phyloP scores from a whole-genome alignment of 805 yeast genomes.

The Nakazawaea ambrosiae region DNA sequence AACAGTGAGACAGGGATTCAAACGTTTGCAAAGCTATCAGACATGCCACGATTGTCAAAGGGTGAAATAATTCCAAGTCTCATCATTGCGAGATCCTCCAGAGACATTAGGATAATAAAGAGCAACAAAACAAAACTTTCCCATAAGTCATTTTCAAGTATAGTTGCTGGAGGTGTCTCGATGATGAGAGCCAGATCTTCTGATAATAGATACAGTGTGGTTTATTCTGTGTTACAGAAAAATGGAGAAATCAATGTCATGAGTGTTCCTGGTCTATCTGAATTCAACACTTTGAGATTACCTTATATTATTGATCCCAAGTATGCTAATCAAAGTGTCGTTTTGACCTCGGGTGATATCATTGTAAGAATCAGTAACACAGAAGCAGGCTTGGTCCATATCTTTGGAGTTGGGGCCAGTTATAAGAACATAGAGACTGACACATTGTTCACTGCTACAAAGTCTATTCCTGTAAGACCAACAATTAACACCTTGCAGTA shows the following conservation, averaged over 20 bases:
- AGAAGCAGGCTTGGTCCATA: conserved; percentile 45
- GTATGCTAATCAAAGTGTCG: conserved; percentile 35
- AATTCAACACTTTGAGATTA: conserved; percentile 40
- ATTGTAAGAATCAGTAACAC: conserved; percentile 48
- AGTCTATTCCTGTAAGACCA: conserved; percentile 74
- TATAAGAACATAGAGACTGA: conserved; percentile 34
- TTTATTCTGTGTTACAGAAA: conserved; percentile 19
- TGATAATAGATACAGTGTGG: conserved; percentile 21
- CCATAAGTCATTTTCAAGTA: conserved; percentile 49
- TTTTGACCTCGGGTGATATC: conserved; percentile 41
- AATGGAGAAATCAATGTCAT: conserved; percentile 23
- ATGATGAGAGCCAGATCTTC: conserved; percentile 19
- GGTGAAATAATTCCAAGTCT: conserved; percentile 61
- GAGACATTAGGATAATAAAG: conserved; percentile 57
- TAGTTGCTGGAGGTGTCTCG: conserved; percentile 47
- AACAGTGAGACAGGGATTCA: conserved; percentile 55
- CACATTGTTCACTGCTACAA: conserved; percentile 59
- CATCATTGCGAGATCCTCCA: conserved; percentile 44
- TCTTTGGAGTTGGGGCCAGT: conserved; percentile 35
- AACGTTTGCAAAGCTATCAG: conserved; percentile 53
- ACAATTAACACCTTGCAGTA: conserved; percentile 72
- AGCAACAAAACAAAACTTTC: conserved; percentile 57
- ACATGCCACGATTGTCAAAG: conserved; percentile 50
- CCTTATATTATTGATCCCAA: conserved; percentile 34
- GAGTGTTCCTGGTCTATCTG: conserved; percentile 58